These are phyloP conservation scores for Tulasnella sp. DNA, from an alignment of 768 basidiomycete species.

Conservation along the genomic window DNA sequence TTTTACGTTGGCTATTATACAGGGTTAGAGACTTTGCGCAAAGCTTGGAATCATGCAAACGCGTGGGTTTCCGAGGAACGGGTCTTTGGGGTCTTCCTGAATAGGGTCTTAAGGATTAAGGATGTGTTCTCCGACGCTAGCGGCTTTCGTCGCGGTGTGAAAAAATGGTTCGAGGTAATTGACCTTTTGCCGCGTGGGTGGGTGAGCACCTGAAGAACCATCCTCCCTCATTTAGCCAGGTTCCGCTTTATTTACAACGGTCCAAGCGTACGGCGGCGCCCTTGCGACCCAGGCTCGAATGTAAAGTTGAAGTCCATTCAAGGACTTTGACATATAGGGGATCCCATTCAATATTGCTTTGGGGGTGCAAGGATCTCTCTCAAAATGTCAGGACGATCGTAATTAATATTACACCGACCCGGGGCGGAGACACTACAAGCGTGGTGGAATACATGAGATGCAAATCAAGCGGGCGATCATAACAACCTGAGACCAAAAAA, in stretches of 20 bases:
- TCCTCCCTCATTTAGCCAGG: background rate
- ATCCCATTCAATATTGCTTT: background rate
- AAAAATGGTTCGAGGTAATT: background rate
- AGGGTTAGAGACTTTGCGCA: background rate
- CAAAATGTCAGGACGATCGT: background rate
- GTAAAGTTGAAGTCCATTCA: background rate
- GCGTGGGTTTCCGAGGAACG: background rate
- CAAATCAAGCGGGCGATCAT: background rate
- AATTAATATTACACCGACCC: background rate
- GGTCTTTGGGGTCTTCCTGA: background rate
- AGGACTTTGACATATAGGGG: background rate
- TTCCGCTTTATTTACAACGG: background rate
- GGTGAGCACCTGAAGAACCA: background rate
- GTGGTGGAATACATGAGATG: background rate
- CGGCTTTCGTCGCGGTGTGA: background rate
- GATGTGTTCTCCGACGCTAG: background rate
- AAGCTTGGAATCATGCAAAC: background rate
- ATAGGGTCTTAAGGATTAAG: background rate
- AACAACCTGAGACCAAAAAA: background rate
- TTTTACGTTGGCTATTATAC: background rate
- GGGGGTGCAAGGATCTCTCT: background rate
- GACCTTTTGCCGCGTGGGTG: background rate
- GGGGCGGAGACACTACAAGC: background rate
- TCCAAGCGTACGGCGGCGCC: background rate
- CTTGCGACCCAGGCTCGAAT: background rate